Conservation (phyloP, 768 basidiomycete species). For the Mycena olivaceomarginata region DNA sequence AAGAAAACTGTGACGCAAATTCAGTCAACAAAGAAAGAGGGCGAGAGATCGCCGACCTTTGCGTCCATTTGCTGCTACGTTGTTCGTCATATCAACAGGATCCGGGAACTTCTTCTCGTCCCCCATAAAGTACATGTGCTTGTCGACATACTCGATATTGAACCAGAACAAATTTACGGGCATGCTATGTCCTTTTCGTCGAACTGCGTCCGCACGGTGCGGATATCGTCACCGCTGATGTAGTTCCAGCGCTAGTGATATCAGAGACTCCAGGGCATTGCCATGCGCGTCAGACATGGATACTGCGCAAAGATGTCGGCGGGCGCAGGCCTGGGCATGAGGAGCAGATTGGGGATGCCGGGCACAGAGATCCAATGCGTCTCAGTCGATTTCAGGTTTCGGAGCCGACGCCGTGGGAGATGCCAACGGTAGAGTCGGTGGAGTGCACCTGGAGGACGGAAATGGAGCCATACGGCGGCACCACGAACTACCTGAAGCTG, state of each 20-base stretch:
- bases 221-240: conserved; percentile 91
- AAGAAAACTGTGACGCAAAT: neutral
- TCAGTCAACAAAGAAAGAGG: conserved; percentile 17
- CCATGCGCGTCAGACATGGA: conserved; percentile 87
- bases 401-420: conserved; percentile 92
- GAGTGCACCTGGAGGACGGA: conserved; percentile 97
- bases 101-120: conserved; percentile 94
- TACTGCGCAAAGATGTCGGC: conserved; percentile 91
- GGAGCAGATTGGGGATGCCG: conserved; percentile 95
- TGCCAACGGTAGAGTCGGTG: conserved; percentile 88
- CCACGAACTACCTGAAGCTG: conserved; percentile 95
- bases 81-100: conserved; percentile 94
- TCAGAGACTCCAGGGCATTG: conserved; percentile 91
- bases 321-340: conserved; percentile 94
- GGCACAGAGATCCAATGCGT: conserved; percentile 99
- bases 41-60: conserved; percentile 72
- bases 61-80: conserved; percentile 87
- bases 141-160: conserved; percentile 40
- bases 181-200: conserved; percentile 89
- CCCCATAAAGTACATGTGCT: conserved; percentile 99
- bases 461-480: conserved; percentile 93
- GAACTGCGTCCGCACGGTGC: conserved; percentile 89
- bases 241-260: conserved; percentile 99
- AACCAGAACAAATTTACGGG: conserved; percentile 80
- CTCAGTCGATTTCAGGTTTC: conserved; percentile 92